phyloP scores from a whole-genome alignment of 768 basidiomycete genomes.

The Wakefieldia striispora region DNA sequence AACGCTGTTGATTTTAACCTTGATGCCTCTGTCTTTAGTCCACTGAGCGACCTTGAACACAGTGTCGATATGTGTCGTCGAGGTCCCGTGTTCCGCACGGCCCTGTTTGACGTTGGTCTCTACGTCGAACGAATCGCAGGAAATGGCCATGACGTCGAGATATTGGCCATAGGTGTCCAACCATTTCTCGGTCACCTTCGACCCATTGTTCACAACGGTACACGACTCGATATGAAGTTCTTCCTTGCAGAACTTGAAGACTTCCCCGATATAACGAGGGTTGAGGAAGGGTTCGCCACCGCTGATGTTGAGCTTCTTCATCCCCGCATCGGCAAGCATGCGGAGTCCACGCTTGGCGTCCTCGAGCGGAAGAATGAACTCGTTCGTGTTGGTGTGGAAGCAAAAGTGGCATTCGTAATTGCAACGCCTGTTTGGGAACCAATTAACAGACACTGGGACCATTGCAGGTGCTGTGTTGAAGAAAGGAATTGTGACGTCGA shows the following conservation, averaged over 20 bases:
- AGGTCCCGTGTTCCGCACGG: conserved; percentile 30
- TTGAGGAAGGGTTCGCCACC: conserved; percentile 40
- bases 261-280: conserved; percentile 37
- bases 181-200: conserved; percentile 43
- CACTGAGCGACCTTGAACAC: conserved; percentile 37
- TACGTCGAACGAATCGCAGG: conserved; percentile 38
- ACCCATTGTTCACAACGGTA: conserved; percentile 35
- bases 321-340: conserved; percentile 32
- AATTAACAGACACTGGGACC: conserved; percentile 26
- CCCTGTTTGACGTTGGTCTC: conserved; percentile 37
- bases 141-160: conserved; percentile 42
- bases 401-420: conserved; percentile 42
- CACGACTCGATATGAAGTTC: conserved; percentile 36
- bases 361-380: conserved; percentile 34
- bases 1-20: conserved; percentile 37
- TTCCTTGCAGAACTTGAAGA: conserved; percentile 38
- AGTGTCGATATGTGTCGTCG: conserved; percentile 30
- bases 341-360: conserved; percentile 35
- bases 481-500: conserved; percentile 18
- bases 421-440: conserved; percentile 26
- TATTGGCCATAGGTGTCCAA: conserved; percentile 38
- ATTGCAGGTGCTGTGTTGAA: conserved; percentile 5
- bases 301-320: conserved; percentile 38
- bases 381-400: conserved; percentile 40
- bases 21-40: conserved; percentile 36